Evolutionary conservation across 306 rosid species (phyloP).

Genomic region (Cicer judaicum): DNA sequence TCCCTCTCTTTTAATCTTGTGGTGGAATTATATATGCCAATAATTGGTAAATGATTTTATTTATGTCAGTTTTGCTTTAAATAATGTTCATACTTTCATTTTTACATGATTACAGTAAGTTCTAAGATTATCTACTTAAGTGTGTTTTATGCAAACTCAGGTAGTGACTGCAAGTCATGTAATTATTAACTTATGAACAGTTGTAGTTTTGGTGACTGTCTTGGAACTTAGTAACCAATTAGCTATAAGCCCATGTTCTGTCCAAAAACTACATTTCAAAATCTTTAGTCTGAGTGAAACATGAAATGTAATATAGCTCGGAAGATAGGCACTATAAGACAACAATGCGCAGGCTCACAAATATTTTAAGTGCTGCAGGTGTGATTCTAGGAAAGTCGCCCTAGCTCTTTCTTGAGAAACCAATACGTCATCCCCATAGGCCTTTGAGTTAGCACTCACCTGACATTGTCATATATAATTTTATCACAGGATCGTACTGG

Average conservation of each 20-base stretch:
- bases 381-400: slow-evolving; percentile 51
- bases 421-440: slow-evolving; percentile 64
- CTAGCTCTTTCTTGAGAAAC: slow-evolving; percentile 53
- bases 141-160: slow-evolving; percentile 21
- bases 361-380: slow-evolving; percentile 47
- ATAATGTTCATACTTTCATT: neutral
- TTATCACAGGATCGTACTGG: slow-evolving; percentile 93
- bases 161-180: slow-evolving; percentile 19
- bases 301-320: slow-evolving; percentile 15
- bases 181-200: slow-evolving; percentile 2
- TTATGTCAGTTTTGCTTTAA: slow-evolving; percentile 25
- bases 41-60: slow-evolving; percentile 31
- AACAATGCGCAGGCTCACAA: slow-evolving; percentile 43
- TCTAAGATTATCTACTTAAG: slow-evolving; percentile 18
- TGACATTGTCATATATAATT: slow-evolving; percentile 77
- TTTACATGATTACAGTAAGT: slow-evolving; percentile 11
- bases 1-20: slow-evolving; percentile 9
- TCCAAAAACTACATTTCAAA: slow-evolving; percentile 2
- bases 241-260: slow-evolving; percentile 26
- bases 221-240: slow-evolving; percentile 19
- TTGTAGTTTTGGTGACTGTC: slow-evolving; percentile 21
- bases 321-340: slow-evolving; percentile 41
- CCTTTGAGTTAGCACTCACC: slow-evolving; percentile 59
- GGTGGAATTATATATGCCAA: slow-evolving; percentile 37
- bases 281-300: slow-evolving; percentile 33